Conservation (phyloP, 2,329 filamentous ascomycete species). For the Trichophyton rubrum region DNA sequence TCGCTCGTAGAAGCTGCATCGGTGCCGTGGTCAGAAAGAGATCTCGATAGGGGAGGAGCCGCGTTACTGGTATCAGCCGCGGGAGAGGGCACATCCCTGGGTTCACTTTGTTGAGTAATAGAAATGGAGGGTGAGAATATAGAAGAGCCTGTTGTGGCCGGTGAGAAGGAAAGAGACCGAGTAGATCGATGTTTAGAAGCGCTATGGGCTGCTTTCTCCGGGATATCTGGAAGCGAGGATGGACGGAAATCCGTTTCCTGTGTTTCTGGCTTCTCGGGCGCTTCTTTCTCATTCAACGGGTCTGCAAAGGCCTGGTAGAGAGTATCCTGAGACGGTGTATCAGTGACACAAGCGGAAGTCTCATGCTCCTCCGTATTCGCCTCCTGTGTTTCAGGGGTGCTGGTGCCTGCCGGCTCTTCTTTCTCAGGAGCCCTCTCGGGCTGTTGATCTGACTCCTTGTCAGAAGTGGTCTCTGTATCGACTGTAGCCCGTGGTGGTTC, state of each 20-base stretch:
- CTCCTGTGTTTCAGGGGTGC: neutral
- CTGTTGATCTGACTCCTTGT: constrained; percentile 8
- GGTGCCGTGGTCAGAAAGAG: neutral
- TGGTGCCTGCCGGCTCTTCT: neutral
- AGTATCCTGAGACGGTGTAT: neutral
- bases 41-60: neutral
- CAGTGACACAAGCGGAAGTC: neutral
- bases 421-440: neutral
- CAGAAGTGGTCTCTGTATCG: constrained; percentile 21
- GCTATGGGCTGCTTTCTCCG: neutral
- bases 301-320: neutral
- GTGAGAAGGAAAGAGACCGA: neutral
- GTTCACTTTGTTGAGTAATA: neutral
- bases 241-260: neutral
- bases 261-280: neutral
- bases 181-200: neutral
- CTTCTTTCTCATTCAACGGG: neutral
- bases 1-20: neutral
- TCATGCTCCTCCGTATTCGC: neutral
- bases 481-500: constrained; percentile 18
- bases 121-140: neutral
- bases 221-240: neutral
- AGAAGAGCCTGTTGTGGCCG: neutral
- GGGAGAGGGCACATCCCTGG: neutral
- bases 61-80: neutral